Percentiles rank a stretch among this genome's conserved stretches.
phyloP scores from a whole-genome alignment of 1,139 yeast species.

The Arxiozyma slooffiae region DNA sequence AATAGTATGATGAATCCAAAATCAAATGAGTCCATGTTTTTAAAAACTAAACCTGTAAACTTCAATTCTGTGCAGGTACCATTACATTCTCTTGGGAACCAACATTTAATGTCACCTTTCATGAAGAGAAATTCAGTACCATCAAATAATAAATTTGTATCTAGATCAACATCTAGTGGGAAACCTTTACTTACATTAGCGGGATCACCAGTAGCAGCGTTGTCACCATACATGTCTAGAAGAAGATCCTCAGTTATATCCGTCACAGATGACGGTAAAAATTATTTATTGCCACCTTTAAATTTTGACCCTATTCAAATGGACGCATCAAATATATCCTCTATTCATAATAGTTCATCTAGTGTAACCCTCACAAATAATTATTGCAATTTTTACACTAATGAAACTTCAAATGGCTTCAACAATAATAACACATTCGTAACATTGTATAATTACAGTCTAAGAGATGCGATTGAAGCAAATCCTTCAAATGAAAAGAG shows the following conservation, averaged over 20 bases:
- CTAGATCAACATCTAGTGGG: background rate
- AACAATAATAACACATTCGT: background rate
- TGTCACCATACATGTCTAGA: constrained; percentile 5
- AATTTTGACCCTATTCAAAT: constrained; percentile 9
- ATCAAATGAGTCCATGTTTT: background rate
- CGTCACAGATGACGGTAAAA: constrained; percentile 12
- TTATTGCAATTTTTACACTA: background rate
- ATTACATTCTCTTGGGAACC: background rate
- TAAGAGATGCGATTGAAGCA: constrained; percentile 1
- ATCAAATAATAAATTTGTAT: background rate
- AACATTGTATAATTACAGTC: background rate
- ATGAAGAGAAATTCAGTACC: background rate
- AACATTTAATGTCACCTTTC: background rate
- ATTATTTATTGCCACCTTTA: constrained; percentile 14
- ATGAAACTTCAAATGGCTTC: background rate
- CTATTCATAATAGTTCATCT: background rate
- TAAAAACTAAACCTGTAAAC: background rate
- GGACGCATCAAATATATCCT: constrained; percentile 1
- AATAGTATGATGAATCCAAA: background rate
- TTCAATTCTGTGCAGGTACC: background rate
- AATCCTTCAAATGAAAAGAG: constrained; percentile 2
- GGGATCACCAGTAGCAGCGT: constrained; percentile 7
- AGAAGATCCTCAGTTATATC: constrained; percentile 13
- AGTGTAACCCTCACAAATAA: background rate
- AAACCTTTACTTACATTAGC: constrained; percentile 5